Evolutionary conservation across 2,329 filamentous ascomycete species (phyloP).

Genomic region (Lecanicillium sp.): DNA sequence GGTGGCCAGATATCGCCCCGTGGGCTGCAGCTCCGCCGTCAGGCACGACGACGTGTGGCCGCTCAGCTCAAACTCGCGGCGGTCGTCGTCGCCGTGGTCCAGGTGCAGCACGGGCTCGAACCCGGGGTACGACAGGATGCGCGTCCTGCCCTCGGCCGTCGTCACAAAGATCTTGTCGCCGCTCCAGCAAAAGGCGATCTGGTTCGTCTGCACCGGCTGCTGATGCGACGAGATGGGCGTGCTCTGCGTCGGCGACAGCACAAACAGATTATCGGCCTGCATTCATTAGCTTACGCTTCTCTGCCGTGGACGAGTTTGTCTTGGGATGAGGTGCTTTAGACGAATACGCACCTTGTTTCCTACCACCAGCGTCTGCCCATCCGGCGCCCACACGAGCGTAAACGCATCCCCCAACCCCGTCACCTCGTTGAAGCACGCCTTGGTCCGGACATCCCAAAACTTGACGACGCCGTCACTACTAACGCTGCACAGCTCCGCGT

Average conservation of each 20-base stretch:
- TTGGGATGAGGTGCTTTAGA: no score
- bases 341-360: constrained; percentile 56
- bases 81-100: constrained; percentile 32
- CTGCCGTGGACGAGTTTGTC: no score
- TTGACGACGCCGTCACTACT: constrained; percentile 67
- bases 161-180: constrained; percentile 64
- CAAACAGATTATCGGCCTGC: constrained; percentile 54
- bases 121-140: constrained; percentile 61
- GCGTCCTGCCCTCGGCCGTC: constrained; percentile 62
- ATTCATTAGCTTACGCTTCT: not conserved
- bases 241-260: constrained; percentile 52
- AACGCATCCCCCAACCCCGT: constrained; percentile 60
- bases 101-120: constrained; percentile 48
- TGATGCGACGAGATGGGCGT: constrained; percentile 50
- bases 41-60: constrained; percentile 70
- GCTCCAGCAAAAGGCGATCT: constrained; percentile 66
- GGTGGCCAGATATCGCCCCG: constrained; percentile 63
- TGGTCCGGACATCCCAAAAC: constrained; percentile 74
- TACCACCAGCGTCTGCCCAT: constrained; percentile 61
- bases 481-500: constrained; percentile 69
- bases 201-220: constrained; percentile 60
- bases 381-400: constrained; percentile 66
- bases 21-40: constrained; percentile 61
- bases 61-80: constrained; percentile 52
- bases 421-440: constrained; percentile 62